Base-by-base conservation (phyloP, 1,284 basidiomycete species). In the Erythrobasidium hasegawianum region DNA sequence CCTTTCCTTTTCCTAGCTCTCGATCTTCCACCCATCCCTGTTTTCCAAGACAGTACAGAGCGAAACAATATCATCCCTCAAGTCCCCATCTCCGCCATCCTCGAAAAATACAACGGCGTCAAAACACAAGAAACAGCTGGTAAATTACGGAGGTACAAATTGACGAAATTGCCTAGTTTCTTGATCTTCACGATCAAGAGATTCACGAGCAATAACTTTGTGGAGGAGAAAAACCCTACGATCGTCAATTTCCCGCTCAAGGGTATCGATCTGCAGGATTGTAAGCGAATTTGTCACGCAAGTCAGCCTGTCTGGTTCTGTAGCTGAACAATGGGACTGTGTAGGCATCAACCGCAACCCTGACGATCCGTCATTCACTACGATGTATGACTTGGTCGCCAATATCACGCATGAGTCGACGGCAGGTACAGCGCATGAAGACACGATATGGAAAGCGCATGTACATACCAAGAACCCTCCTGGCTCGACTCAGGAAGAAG, bases 41-140 rank as follows among this genome's bases (percentile, higher is more conserved):
- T 99, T 47, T 97, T 98, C 79, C 95, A 97, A 79, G 94, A 97
- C 76, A 80, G 87, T 16, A 84, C 94, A 53, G 69, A 72, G 20
- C 90, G 95, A 79, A 96, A 97, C 79, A 97, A 97, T 76, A 97
- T 97, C 77, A 96, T 98, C 69, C 96, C 96, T 20, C 96, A 99
- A 82, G 90, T 97, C 52, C 88, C 87, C 54, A 86, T 99, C 68
- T 86, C 92, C 55, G 85, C 87, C 14, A 86, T 98, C 10, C 83
- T 98, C 18, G 84, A 89, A 49, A 99, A 98, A 79, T 99, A 95
- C 78, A 92, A 98, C 77, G 96, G 96, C 29, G 81, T 80, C 72
- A 89, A 87, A 8, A 89, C 91, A 14, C 74, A 90, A 86, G 91
- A 95, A 82, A 88, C 85, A 65, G 83, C 85, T 38, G 91, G 91